Conservation (phyloP, 768 basidiomycete genomes). For the Hydnomerulius pinastri region DNA sequence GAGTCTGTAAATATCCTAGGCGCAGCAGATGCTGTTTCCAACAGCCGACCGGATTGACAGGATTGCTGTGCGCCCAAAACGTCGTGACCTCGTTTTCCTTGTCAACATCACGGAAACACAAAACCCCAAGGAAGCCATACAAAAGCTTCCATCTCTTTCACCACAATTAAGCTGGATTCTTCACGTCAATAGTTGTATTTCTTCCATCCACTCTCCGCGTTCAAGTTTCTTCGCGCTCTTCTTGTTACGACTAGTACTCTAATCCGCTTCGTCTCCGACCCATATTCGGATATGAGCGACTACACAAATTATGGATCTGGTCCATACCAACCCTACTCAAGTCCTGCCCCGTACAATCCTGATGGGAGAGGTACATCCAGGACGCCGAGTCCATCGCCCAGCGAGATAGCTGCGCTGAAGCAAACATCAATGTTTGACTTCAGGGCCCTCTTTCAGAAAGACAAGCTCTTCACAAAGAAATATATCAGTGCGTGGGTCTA, state of each 20-base stretch:
- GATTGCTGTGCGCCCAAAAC: neutral
- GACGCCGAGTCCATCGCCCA: slow-evolving; percentile 68
- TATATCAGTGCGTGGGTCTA: slow-evolving; percentile 53
- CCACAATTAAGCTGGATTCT: slow-evolving; percentile 5
- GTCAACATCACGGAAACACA: neutral
- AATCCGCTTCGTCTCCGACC: neutral
- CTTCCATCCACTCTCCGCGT: neutral
- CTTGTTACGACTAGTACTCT: neutral
- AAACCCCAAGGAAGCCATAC: neutral
- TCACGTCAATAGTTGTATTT: neutral
- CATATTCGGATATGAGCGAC: slow-evolving; percentile 12
- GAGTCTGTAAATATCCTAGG: too few species aligned
- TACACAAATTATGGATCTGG: slow-evolving; percentile 10
- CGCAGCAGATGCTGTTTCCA: too few species aligned
- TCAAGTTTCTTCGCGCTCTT: neutral
- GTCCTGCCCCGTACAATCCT: slow-evolving; percentile 13
- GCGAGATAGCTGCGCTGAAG: slow-evolving; percentile 49
- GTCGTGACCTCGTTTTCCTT: slow-evolving; percentile 1
- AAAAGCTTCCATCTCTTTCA: neutral
- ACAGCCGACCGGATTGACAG: too few species aligned
- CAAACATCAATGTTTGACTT: slow-evolving; percentile 46
- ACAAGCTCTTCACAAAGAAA: slow-evolving; percentile 56
- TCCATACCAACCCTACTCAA: slow-evolving; percentile 12
- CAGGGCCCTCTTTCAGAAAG: slow-evolving; percentile 42
- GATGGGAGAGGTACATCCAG: slow-evolving; percentile 28